Base-by-base conservation (phyloP, 345 rosid species). In the Trapa bicornis region DNA sequence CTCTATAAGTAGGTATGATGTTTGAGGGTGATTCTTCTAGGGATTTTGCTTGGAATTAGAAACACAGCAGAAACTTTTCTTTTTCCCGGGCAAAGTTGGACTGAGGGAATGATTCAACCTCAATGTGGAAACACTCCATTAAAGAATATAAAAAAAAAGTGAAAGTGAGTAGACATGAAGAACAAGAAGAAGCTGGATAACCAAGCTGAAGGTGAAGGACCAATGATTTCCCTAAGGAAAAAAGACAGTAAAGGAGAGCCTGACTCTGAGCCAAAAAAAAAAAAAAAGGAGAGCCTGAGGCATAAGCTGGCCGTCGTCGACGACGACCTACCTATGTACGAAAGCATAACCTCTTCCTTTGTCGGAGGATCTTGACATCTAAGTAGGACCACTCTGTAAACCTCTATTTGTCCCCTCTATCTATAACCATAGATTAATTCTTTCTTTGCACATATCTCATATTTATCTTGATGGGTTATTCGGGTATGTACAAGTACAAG, bases 21-120 rank as follows among this genome's bases (percentile, higher is more conserved):
- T 42, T 22, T 22, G 29, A 22, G 45, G 45, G 45, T 11, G 48
- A 45, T 45, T 65, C 53, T 53, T 65, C 67, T 65, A 48, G 67
- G 52, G 68, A 65, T 65, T 65, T 65, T 65, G 68, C 47, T 65
- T 47, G 63, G 63, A 58, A 33, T 58, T 65, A 32, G 57, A 22
- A 22, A 22, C 29, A 65, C 68, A 47, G 39, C 39, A 45, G 12
- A 47, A 11, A 45, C 11, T 48, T 65, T 65, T 65, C 47, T 35
- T 58, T 58, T 58, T 58, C 38, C 63, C 63, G 38, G 35, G 63
- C 35, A 58, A 58, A 58, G 63, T 32, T 36, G 38, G 35, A 15
- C 11, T n/a, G 60, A 54, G 33, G 1, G 63, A 35, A 58, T 32
- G 63, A 32, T 58, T 58, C 63, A 58, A 58, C 12, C 32, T 58